A percentile compares a stretch with the other conserved stretches of the same genome.
phyloP scores from a whole-genome alignment of 768 basidiomycete species.

The Suillus weaverae region DNA sequence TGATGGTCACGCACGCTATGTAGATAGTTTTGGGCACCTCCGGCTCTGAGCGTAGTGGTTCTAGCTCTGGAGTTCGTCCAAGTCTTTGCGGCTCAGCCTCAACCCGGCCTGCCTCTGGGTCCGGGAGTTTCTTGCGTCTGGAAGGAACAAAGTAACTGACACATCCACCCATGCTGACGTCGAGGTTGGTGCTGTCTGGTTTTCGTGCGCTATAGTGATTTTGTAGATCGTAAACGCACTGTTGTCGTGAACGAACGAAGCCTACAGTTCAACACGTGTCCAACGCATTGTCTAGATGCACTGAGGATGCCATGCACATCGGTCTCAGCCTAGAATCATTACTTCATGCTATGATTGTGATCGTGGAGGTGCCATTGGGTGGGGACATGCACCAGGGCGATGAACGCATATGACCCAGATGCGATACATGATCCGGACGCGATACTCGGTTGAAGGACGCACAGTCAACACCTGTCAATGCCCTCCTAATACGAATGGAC shows the following conservation, averaged over 20 bases:
- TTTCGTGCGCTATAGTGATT: not conserved
- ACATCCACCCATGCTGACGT: conserved; percentile 1
- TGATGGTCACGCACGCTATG: conserved; percentile 14
- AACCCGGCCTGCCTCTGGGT: not conserved
- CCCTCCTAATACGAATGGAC: not conserved
- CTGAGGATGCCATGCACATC: not conserved
- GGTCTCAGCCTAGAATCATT: not conserved
- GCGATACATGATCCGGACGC: not conserved
- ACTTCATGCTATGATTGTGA: not conserved
- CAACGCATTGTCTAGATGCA: not conserved
- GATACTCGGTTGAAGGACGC: not conserved
- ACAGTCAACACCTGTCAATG: not conserved
- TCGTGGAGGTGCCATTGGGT: not conserved
- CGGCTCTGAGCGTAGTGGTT: not conserved
- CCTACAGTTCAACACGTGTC: conserved; percentile 1
- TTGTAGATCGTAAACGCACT: not conserved
- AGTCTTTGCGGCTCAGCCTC: not conserved
- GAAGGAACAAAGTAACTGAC: not conserved
- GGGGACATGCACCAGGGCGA: not conserved
- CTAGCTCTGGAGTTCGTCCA: not conserved
- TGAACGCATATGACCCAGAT: not conserved
- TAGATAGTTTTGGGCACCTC: conserved; percentile 10
- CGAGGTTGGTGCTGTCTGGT: not conserved
- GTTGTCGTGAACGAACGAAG: not conserved
- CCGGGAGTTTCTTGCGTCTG: not conserved